These are phyloP conservation scores for Suillus sp. DNA, from an alignment of 768 basidiomycete species.

Conservation along the genomic window DNA sequence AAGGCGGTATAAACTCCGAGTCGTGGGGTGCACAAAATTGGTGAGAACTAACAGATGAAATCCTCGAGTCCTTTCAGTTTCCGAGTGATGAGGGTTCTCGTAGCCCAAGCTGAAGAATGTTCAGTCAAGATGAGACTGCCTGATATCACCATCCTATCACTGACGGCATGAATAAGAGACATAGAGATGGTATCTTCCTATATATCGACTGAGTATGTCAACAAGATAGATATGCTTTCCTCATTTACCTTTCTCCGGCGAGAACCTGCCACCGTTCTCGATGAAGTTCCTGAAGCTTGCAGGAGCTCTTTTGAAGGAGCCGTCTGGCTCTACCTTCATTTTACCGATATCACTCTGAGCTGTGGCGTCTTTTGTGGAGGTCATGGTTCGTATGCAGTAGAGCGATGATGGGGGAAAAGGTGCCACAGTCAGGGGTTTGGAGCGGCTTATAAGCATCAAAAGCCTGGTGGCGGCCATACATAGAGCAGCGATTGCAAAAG, in stretches of 20 bases:
- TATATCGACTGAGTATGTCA: background rate
- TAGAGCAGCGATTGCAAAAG: no score
- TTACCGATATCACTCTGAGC: conserved; percentile 54
- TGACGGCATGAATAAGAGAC: conserved; percentile 85
- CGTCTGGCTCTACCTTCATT: conserved; percentile 56
- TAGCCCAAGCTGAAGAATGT: conserved; percentile 77
- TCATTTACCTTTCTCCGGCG: conserved; percentile 70
- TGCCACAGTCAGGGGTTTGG: conserved; percentile 13
- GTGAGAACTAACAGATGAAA: conserved; percentile 62
- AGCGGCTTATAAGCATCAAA: conserved; percentile 14
- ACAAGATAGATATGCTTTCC: background rate
- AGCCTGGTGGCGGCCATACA: conserved; percentile 18
- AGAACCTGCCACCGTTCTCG: conserved; percentile 58
- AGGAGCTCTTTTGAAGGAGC: conserved; percentile 62
- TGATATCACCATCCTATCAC: conserved; percentile 24
- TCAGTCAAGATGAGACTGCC: background rate
- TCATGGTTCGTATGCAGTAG: conserved; percentile 27
- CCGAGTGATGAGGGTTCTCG: conserved; percentile 83
- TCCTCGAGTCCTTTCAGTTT: conserved; percentile 92
- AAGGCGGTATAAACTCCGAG: background rate
- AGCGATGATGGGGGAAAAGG: conserved; percentile 3
- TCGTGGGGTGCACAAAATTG: background rate
- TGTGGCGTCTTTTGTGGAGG: conserved; percentile 35
- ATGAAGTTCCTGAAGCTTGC: conserved; percentile 59
- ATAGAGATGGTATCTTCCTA: conserved; percentile 90